Evolutionary conservation across 371 early-diverging fungal genomes (phyloP), one percentile per base, ranked within the genome.

Genomic region (Mucor ambiguus): DNA sequence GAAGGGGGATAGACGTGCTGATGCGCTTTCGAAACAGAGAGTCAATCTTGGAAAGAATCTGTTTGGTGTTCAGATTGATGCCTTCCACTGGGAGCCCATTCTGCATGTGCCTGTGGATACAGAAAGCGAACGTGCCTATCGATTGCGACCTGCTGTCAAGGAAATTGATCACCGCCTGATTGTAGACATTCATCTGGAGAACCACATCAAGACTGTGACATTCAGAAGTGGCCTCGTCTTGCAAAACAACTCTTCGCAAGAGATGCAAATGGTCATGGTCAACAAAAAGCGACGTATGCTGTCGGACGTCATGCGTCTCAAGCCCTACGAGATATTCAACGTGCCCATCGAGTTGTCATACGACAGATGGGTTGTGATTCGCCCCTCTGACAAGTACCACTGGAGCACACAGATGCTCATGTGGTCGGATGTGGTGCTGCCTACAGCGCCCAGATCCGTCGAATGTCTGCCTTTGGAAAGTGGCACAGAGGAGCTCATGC

Each of bases 141-240:
- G 84, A 16, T 66, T 96, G 72, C 64, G 77, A 14, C 93, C 93
- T 3, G 77, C 83, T 2, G 54, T 89, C 20, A 81, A 91, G 44
- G 85, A 78, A 26, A 81, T 93, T 4, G 55, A 72, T 18, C 90
- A 95, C 68, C 85, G 89, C 0, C 66, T 96, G 9, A 86, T 92
- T 2, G 89, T 92, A 20, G 92, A 94, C 28, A 92, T 96, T 60
- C 72, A 73, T 57, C 73, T 95, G 37, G 79, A 85, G 52, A 79
- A 90, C 49, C 87, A 91, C 56, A 82, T 93, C 61, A 95, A 95
- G 74, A 74, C 82, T 35, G 94, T 95, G 7, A 91, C 89, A 0
- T 88, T 95, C 68, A 86, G 92, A 38, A 91, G 93, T 35, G 81
- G 91, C 1, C 76, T 92, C 7, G 78, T 84, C 0, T 58, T 94